phyloP scores from a whole-genome alignment of 495 filamentous ascomycete genomes.

The Darksidea phi region DNA sequence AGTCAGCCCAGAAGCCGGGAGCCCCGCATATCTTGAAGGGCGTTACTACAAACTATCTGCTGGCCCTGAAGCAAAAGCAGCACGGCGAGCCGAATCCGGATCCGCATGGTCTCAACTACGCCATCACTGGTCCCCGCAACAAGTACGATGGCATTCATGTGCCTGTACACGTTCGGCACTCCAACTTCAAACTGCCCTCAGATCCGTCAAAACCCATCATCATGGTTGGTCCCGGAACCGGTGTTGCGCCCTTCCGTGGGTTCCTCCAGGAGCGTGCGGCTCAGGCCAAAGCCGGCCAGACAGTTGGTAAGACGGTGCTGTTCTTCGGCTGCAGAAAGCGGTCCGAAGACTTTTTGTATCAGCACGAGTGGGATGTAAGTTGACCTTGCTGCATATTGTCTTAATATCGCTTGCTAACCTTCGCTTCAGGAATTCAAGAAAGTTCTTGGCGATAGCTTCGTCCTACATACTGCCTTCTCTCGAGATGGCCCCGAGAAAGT shows the following conservation, averaged over 20 bases:
- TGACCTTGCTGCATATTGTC: neutral
- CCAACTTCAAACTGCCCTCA: conserved; percentile 98
- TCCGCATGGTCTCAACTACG: conserved; percentile 83
- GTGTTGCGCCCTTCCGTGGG: conserved; percentile 92
- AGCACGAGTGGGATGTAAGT: conserved; percentile 89
- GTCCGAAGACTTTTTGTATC: conserved; percentile 87
- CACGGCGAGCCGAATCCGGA: conserved; percentile 84
- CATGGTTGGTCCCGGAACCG: conserved; percentile 94
- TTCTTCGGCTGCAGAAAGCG: conserved; percentile 92
- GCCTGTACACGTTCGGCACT: conserved; percentile 93
- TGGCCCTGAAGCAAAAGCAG: conserved; percentile 96
- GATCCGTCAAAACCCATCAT: conserved; percentile 92
- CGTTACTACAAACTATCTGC: conserved; percentile 94
- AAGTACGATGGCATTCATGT: conserved; percentile 97
- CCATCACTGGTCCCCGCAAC: conserved; percentile 87
- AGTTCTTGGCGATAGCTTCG: conserved; percentile 80
- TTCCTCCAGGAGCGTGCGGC: conserved; percentile 93
- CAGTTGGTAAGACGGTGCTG: conserved; percentile 83
- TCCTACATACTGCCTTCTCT: conserved; percentile 90
- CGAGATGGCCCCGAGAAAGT: conserved; percentile 82
- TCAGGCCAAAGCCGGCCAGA: conserved; percentile 73
- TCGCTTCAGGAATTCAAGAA: conserved; percentile 69
- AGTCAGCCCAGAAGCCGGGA: conserved; percentile 73
- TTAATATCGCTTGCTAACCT: conserved; percentile 22
- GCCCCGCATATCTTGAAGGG: conserved; percentile 81